These are phyloP conservation scores for Mucor lusitanicus DNA, from an alignment of 371 early-diverging fungal species.

Conservation along the genomic window DNA sequence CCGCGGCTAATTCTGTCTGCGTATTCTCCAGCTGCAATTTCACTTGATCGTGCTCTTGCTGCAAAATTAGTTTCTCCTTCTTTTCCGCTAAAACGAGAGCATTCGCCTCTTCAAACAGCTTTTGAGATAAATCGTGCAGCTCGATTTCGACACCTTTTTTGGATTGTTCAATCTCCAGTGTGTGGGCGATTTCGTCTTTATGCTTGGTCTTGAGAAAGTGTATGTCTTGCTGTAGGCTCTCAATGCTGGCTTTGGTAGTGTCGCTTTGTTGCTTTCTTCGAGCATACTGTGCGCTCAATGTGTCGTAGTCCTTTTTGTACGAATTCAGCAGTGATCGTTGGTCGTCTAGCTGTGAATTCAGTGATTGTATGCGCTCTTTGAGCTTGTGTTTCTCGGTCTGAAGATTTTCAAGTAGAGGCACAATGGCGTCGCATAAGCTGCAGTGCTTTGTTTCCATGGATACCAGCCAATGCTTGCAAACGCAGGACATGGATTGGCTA, in stretches of 20 bases:
- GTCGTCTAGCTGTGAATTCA: background rate
- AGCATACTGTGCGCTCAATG: background rate
- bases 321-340: background rate
- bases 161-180: constrained; percentile 65
- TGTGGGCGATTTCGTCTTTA: constrained; percentile 67
- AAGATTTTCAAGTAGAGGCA: constrained; percentile 1
- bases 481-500: background rate
- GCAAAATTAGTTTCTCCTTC: constrained; percentile 53
- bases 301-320: background rate
- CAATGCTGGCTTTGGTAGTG: constrained; percentile 42
- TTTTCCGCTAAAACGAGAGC: constrained; percentile 80
- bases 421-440: constrained; percentile 10
- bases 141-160: constrained; percentile 71
- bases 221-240: constrained; percentile 79
- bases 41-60: constrained; percentile 59
- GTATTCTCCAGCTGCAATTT: constrained; percentile 55
- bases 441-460: constrained; percentile 17
- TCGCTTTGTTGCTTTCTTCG: background rate
- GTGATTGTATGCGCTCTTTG: background rate
- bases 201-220: constrained; percentile 81
- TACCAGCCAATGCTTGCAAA: constrained; percentile 6
- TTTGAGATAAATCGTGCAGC: constrained; percentile 71
- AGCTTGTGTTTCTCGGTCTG: background rate
- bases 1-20: constrained; percentile 6
- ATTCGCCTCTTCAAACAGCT: constrained; percentile 90